Evolutionary conservation across 768 basidiomycete species (phyloP).

Genomic region (Hydnomerulius pinastri): DNA sequence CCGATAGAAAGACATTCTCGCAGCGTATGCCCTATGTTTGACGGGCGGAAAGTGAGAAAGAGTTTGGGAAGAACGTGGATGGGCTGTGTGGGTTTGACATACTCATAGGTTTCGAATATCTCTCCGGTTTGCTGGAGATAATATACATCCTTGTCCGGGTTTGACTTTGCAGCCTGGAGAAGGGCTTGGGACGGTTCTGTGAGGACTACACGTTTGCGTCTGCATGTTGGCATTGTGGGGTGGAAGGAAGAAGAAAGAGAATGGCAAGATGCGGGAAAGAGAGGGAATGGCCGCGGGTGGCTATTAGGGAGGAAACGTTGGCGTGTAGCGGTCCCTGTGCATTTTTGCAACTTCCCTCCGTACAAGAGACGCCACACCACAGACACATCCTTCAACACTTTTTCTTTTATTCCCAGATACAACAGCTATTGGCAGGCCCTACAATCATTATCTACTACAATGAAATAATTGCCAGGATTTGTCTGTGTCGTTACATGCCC

Average conservation of each 20-base stretch:
- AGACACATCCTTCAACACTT: constrained; percentile 12
- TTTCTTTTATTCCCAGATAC: constrained; percentile 1
- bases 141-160: constrained; percentile 78
- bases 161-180: constrained; percentile 60
- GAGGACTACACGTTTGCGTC: constrained; percentile 88
- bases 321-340: constrained; percentile 37
- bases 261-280: constrained; percentile 56
- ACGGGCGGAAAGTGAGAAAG: constrained; percentile 11
- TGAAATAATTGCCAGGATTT: neutral
- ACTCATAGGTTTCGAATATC: constrained; percentile 98
- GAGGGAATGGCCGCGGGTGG: constrained; percentile 59
- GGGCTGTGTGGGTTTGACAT: constrained; percentile 37
- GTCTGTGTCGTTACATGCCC: neutral
- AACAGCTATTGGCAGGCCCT: constrained; percentile 1
- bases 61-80: constrained; percentile 27
- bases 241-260: constrained; percentile 46
- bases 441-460: constrained; percentile 8
- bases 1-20: constrained; percentile 93
- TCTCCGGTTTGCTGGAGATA: constrained; percentile 95
- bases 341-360: constrained; percentile 28
- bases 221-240: constrained; percentile 78
- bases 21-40: constrained; percentile 67
- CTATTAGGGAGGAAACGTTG: constrained; percentile 57
- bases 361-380: constrained; percentile 25
- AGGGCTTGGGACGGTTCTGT: constrained; percentile 76